Percentiles rank a stretch among this genome's conserved stretches.
Conservation (phyloP, 495 filamentous ascomycete species). For the Penicillium subrubescens region DNA sequence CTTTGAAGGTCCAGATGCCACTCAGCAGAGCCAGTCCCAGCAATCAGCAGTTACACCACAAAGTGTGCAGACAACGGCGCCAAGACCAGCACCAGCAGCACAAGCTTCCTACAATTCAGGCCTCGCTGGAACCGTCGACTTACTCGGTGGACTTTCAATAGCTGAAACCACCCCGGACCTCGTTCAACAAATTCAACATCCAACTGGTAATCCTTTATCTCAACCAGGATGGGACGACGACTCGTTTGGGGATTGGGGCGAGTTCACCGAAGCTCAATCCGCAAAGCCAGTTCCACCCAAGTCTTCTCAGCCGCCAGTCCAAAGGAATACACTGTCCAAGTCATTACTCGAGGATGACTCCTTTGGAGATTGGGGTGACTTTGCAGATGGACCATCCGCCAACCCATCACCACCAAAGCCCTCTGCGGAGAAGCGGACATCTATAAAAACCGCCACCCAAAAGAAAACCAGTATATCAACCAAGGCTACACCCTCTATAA, state of each 20-base stretch:
- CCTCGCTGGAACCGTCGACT: neutral
- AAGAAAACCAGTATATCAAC: conserved; percentile 4
- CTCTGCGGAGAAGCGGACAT: neutral
- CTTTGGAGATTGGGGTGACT: conserved; percentile 42
- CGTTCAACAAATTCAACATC: neutral
- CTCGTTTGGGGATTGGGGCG: conserved; percentile 24
- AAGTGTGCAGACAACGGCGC: neutral
- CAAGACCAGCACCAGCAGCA: neutral
- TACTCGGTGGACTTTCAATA: neutral
- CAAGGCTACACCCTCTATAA: neutral
- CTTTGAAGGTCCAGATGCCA: neutral
- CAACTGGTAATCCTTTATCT: conserved; percentile 3
- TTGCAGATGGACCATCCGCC: conserved; percentile 33
- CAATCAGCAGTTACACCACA: neutral
- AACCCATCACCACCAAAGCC: conserved; percentile 11
- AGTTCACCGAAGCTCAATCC: conserved; percentile 9
- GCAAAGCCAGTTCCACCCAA: conserved; percentile 6
- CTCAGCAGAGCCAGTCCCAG: neutral
- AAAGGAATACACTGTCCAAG: neutral
- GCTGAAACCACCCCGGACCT: neutral
- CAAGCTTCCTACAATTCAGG: neutral
- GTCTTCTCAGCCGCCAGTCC: neutral
- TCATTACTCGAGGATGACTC: conserved; percentile 18
- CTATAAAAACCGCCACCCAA: conserved; percentile 2
- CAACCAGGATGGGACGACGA: conserved; percentile 25